Percentiles rank a stretch among this genome's conserved stretches.
Evolutionary conservation across 2,329 filamentous ascomycete species (phyloP).

Genomic region (Fusarium xylarioides): DNA sequence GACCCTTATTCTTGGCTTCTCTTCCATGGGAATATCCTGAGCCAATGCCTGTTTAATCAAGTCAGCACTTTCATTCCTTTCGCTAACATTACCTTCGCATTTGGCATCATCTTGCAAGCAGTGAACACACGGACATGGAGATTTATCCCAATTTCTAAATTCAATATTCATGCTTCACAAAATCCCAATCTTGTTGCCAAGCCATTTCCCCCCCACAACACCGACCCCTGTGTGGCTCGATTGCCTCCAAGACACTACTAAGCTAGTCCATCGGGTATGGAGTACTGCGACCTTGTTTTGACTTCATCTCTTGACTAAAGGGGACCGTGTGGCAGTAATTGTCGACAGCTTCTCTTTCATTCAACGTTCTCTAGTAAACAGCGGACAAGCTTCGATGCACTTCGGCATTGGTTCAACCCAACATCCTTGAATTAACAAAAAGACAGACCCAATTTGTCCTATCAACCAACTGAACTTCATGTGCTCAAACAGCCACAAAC

Average conservation of each 20-base stretch:
- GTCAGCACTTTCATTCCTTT: neutral
- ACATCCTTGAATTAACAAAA: neutral
- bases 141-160: neutral
- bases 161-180: neutral
- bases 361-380: neutral
- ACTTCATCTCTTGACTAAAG: conserved; percentile 12
- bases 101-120: neutral
- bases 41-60: neutral
- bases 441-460: conserved; percentile 10
- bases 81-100: neutral
- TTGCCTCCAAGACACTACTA: neutral
- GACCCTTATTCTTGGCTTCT: conserved; percentile 24
- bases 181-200: neutral
- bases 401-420: neutral
- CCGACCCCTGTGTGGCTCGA: conserved; percentile 7
- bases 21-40: neutral
- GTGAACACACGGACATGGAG: neutral
- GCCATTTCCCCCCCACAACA: conserved; percentile 2
- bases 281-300: conserved; percentile 20
- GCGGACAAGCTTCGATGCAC: neutral
- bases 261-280: neutral
- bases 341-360: neutral
- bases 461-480: conserved; percentile 3
- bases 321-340: neutral
- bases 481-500: neutral